Evolutionary conservation across 1,139 yeast genomes (phyloP).

Genomic region (Magnusiomyces tetraspermus): DNA sequence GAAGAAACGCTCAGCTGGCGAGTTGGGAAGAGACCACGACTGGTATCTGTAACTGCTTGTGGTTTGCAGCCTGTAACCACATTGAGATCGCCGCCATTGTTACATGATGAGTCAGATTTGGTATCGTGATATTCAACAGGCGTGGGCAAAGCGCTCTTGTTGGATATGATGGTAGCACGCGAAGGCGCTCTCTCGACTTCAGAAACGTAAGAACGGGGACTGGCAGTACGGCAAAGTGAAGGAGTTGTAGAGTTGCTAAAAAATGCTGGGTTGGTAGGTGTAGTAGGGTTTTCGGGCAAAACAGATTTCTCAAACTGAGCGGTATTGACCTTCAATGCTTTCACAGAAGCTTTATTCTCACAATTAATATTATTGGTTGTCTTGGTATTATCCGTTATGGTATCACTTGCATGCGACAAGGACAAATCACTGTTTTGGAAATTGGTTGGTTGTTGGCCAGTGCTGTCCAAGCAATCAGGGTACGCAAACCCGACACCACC

Average conservation of each 20-base stretch:
- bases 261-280: not conserved
- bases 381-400: not conserved
- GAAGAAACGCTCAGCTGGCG: too few species aligned
- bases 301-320: not conserved
- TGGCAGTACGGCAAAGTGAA: not conserved
- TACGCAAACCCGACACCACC: not conserved
- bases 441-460: too few species aligned
- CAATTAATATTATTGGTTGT: too few species aligned
- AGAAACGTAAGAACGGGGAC: not conserved
- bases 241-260: not conserved
- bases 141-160: not conserved
- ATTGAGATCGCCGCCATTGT: not conserved
- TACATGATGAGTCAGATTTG: not conserved
- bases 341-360: too few species aligned
- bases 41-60: too few species aligned
- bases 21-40: too few species aligned
- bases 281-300: not conserved
- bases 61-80: not conserved
- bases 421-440: not conserved
- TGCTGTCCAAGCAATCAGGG: too few species aligned
- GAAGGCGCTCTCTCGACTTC: not conserved
- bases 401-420: not conserved
- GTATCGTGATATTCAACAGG: not conserved
- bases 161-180: not conserved
- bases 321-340: not conserved